phyloP scores from a whole-genome alignment of 495 filamentous ascomycete species.

The Annulohypoxylon maeteangense region DNA sequence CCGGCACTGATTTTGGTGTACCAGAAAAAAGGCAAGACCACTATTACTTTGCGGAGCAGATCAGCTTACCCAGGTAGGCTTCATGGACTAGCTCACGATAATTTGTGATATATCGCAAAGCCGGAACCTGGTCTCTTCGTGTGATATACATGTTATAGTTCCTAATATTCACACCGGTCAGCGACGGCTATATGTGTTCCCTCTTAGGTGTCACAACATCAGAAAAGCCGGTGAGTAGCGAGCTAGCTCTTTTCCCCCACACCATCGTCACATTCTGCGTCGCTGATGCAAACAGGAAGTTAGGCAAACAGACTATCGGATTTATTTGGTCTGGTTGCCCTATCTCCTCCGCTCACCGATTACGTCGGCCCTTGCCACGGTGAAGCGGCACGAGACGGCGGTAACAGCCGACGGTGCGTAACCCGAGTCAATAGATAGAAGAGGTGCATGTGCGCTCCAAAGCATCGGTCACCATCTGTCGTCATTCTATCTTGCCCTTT shows the following conservation, averaged over 20 bases:
- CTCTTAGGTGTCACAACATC: conserved; percentile 30
- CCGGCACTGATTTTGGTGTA: conserved; percentile 21
- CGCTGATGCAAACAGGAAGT: conserved; percentile 30
- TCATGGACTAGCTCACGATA: background rate
- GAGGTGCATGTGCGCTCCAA: background rate
- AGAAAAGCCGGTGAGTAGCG: conserved; percentile 21
- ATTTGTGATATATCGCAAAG: conserved; percentile 25
- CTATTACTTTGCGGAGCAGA: background rate
- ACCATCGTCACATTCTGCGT: conserved; percentile 2
- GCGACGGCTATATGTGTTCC: conserved; percentile 15
- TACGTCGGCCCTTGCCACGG: conserved; percentile 19
- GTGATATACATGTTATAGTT: background rate
- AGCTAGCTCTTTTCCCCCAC: background rate
- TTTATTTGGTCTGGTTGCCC: conserved; percentile 12
- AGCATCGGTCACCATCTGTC: conserved; percentile 9
- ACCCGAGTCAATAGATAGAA: conserved; percentile 27
- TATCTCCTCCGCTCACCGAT: conserved; percentile 18
- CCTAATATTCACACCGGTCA: conserved; percentile 32
- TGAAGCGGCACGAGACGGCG: conserved; percentile 14
- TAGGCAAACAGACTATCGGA: conserved; percentile 30
- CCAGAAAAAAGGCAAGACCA: background rate
- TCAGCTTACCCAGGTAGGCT: conserved; percentile 6
- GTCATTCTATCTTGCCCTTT: conserved; percentile 1
- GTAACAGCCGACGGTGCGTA: conserved; percentile 17
- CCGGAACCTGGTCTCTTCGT: background rate